A percentile compares a stretch with the other conserved stretches of the same genome.
Conservation (phyloP, 306 rosid genomes). For the Hippophae gyantsensis region DNA sequence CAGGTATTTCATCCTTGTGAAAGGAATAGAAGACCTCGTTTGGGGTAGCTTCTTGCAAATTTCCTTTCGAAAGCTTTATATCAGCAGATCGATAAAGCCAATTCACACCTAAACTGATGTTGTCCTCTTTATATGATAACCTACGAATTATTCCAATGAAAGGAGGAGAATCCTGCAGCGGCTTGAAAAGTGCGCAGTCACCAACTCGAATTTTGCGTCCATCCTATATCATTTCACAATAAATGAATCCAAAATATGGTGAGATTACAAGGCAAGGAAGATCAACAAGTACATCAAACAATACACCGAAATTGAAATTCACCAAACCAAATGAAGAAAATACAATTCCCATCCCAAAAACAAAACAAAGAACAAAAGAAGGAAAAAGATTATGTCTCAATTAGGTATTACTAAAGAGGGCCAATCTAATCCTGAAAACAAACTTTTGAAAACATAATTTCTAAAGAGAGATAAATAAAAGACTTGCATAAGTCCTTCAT, state of each 20-base stretch:
- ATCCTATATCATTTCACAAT: constrained; percentile 29
- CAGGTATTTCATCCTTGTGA: constrained; percentile 79
- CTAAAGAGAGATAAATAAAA: too few relatives aligned
- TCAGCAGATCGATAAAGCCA: constrained; percentile 81
- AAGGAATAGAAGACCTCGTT: constrained; percentile 86
- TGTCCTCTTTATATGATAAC: constrained; percentile 42
- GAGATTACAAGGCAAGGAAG: neutral
- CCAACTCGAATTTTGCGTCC: constrained; percentile 66
- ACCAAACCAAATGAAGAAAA: too few relatives aligned
- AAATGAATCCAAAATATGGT: neutral
- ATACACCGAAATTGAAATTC: neutral
- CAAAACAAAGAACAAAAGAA: too few relatives aligned
- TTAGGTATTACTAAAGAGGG: too few relatives aligned
- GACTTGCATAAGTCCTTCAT: too few relatives aligned
- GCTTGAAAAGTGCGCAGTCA: constrained; percentile 82
- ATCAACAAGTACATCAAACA: neutral
- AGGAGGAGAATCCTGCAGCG: constrained; percentile 54
- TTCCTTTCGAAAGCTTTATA: constrained; percentile 55
- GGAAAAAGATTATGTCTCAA: too few relatives aligned
- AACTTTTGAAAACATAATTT: too few relatives aligned
- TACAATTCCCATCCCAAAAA: too few relatives aligned
- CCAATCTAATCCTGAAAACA: too few relatives aligned
- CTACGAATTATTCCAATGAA: constrained; percentile 64
- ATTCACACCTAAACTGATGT: constrained; percentile 48
- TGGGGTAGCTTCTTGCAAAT: constrained; percentile 56